Conservation (phyloP, 345 rosid species). For the Fremontodendron californicum region DNA sequence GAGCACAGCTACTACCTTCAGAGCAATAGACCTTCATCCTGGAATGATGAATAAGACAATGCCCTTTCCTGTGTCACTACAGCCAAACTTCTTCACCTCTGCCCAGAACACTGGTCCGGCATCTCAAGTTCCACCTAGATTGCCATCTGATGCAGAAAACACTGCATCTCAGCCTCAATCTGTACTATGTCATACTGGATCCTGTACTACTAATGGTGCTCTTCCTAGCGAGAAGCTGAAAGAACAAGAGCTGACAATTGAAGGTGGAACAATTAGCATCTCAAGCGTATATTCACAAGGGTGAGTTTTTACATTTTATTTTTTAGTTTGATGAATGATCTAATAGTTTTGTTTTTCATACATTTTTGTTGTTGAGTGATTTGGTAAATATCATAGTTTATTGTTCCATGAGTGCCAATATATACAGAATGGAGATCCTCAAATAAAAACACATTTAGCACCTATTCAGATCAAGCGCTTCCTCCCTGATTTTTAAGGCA, state of each 20-base stretch:
- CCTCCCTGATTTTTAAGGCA: too few species aligned
- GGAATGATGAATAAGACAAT: constrained; percentile 34
- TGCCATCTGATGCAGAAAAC: constrained; percentile 37
- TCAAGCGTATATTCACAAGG: constrained; percentile 83
- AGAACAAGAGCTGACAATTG: constrained; percentile 25
- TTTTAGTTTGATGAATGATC: neutral
- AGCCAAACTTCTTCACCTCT: constrained; percentile 44
- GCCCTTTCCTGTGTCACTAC: constrained; percentile 60
- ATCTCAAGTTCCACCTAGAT: constrained; percentile 38
- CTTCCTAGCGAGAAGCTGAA: constrained; percentile 38
- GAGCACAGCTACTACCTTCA: constrained; percentile 32
- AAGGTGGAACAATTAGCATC: constrained; percentile 75
- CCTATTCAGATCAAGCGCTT: constrained; percentile 7
- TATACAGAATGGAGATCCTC: neutral
- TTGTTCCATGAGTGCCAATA: neutral
- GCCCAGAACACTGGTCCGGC: constrained; percentile 32
- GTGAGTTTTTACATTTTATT: constrained; percentile 35
- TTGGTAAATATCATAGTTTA: neutral
- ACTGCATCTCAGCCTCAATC: constrained; percentile 31
- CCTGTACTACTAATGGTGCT: constrained; percentile 29
- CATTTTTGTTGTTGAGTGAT: neutral
- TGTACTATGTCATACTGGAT: constrained; percentile 24
- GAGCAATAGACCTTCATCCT: constrained; percentile 40
- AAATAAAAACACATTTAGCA: neutral
- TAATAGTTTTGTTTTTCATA: neutral